Evolutionary conservation across 2,329 filamentous ascomycete species (phyloP), one percentile per base, ranked within the genome.

Genomic region (Fusarium lyarnte): DNA sequence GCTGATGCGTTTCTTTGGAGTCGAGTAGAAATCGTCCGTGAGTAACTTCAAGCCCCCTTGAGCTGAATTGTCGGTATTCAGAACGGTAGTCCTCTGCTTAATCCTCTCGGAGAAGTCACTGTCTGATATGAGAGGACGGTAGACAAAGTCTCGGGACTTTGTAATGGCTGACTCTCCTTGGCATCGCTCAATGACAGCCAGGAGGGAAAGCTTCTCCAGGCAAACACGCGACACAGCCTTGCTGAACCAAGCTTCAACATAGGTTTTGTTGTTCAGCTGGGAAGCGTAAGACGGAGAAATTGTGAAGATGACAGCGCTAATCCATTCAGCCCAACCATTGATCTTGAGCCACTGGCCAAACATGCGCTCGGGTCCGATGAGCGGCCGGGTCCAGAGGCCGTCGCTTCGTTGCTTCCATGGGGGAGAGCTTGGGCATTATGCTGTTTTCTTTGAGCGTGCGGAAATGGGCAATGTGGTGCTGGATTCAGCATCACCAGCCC

Each of bases 321-420:
- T 64, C 47, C 47, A 55, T 39, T 47, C 47, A 21, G 59, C 47
- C 47, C 41, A 64, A 3, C 35, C 47, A 4, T 65, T 35, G 14
- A 64, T 36, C 16, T 64, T 41, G 7, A 65, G 59, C 47, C 60
- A 64, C n/a, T 64, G 47, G 31, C 64, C 63, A 6, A 57, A 65
- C 36, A 64, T 64, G 29, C 41, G 46, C 29, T 65, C 36, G 7
- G 63, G 47, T 3, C 47, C 63, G 2, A 57, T n/a, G 17, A 65
- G 35, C 4, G 47, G 47, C n/a, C 59, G 47, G 4, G 38, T 33
- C 61, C 45, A 64, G 19, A 43, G 19, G 12, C 58, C 38, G 4
- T 64, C 45, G 6, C 13, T 29, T 27, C 27, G 38, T 29, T 45
- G 33, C 12, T 63, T 29, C 61, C 61, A 63, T 10, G 45, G 45